Percentiles rank a stretch among this genome's conserved stretches.
Conservation (phyloP, 176 grass and related monocot species). For the Lolium multiflorum region DNA sequence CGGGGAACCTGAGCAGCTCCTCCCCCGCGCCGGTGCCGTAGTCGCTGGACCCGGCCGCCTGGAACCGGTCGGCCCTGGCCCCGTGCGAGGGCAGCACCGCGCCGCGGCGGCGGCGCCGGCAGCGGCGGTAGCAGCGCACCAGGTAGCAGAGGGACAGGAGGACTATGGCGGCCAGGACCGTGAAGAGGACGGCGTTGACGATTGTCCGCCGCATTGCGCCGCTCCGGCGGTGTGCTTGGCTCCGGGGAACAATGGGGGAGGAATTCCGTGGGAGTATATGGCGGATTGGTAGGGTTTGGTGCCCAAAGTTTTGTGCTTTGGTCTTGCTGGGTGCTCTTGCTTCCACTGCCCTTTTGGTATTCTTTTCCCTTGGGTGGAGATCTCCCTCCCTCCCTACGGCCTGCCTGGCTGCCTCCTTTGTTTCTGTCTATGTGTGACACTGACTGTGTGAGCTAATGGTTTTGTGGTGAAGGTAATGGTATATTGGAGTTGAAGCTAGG, state of each 20-base stretch:
- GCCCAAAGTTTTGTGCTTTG: slow-evolving; percentile 33
- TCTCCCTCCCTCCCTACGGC: background rate
- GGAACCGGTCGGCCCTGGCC: slow-evolving; percentile 43
- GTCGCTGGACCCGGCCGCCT: slow-evolving; percentile 28
- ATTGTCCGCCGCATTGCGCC: slow-evolving; percentile 44
- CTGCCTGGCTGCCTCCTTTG: background rate
- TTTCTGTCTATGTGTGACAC: background rate
- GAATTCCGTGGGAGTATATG: background rate
- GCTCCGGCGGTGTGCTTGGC: slow-evolving; percentile 14
- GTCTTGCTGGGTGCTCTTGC: slow-evolving; percentile 15
- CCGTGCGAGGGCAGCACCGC: slow-evolving; percentile 49
- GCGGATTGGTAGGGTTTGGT: slow-evolving; percentile 57
- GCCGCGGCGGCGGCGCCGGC: slow-evolving; percentile 19
- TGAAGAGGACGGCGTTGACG: slow-evolving; percentile 55
- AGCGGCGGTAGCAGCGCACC: slow-evolving; percentile 48
- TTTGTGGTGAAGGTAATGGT: background rate
- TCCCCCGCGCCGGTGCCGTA: slow-evolving; percentile 54
- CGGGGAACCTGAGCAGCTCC: slow-evolving; percentile 70
- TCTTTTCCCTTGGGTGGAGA: slow-evolving; percentile 37
- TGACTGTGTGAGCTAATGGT: background rate
- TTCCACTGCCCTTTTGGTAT: slow-evolving; percentile 8
- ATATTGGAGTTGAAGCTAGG: background rate
- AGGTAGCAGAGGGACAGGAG: slow-evolving; percentile 42
- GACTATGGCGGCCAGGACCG: slow-evolving; percentile 45
- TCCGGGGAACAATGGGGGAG: slow-evolving; percentile 3